Percentiles rank a stretch among this genome's conserved stretches.
Evolutionary conservation across 1,284 basidiomycete species (phyloP).

Genomic region (Mycena citricolor): DNA sequence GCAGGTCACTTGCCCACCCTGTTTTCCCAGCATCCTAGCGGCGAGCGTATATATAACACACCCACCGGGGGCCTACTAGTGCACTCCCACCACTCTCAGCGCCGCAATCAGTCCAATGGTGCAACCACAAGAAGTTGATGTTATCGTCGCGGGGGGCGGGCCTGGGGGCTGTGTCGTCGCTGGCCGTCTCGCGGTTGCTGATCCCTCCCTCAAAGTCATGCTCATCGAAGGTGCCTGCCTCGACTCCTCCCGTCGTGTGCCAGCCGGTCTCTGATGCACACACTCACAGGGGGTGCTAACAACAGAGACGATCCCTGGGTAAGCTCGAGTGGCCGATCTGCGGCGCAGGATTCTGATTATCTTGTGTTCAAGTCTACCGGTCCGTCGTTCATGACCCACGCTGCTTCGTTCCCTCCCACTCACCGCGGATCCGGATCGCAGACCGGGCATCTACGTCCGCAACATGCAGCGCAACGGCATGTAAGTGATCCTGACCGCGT

Average conservation of each 20-base stretch:
- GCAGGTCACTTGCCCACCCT: no score
- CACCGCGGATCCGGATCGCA: slow-evolving; percentile 21
- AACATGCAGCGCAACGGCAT: slow-evolving; percentile 71
- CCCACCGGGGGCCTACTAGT: no score
- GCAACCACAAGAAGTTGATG: slow-evolving; percentile 72
- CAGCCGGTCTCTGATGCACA: slow-evolving; percentile 62
- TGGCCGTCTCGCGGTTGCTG: slow-evolving; percentile 67
- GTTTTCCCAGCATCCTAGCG: no score
- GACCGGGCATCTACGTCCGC: slow-evolving; percentile 65
- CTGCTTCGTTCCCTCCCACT: background rate
- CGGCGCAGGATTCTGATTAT: no score
- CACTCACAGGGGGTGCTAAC: slow-evolving; percentile 72
- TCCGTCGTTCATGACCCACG: no score
- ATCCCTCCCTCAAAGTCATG: slow-evolving; percentile 73
- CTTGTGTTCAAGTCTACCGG: slow-evolving; percentile 8
- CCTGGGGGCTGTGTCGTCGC: slow-evolving; percentile 70
- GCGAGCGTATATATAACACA: no score
- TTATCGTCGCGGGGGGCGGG: slow-evolving; percentile 66
- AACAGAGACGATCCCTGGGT: slow-evolving; percentile 77
- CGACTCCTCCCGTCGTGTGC: no score
- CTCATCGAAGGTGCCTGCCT: slow-evolving; percentile 72
- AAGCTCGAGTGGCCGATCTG: no score
- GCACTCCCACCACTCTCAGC: no score
- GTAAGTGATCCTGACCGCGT: slow-evolving; percentile 37
- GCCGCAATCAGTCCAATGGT: no score